phyloP scores from a whole-genome alignment of 257 asterid genomes.

The Cynanchum wilfordii region DNA sequence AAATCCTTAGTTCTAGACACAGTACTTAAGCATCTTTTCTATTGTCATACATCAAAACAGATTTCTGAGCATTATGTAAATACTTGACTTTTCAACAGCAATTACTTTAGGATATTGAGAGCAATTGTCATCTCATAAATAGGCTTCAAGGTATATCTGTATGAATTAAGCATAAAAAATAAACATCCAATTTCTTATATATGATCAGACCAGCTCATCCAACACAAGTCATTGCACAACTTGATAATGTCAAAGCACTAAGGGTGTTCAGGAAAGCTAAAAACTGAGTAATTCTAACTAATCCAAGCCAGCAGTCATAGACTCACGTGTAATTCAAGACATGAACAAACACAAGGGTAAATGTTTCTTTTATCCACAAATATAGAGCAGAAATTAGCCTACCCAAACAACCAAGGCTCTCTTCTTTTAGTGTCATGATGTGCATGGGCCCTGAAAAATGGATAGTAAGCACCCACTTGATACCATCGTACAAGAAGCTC shows the following conservation, averaged over 20 bases:
- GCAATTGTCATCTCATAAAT: no score
- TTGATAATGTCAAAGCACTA: background rate
- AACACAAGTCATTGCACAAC: background rate
- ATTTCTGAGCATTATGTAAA: background rate
- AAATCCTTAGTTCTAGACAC: background rate
- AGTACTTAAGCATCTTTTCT: background rate
- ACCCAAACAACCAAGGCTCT: constrained; percentile 99
- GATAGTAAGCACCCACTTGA: constrained; percentile 96
- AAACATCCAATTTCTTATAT: background rate
- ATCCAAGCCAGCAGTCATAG: background rate
- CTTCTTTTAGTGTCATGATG: constrained; percentile 98
- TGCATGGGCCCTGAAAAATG: constrained; percentile 97
- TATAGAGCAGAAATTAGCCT: constrained; percentile 27
- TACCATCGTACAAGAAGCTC: constrained; percentile 96
- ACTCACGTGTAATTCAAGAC: background rate
- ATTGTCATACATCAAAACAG: background rate
- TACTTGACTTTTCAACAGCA: background rate
- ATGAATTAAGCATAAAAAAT: background rate
- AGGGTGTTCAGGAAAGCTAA: background rate
- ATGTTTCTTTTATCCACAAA: constrained; percentile 7
- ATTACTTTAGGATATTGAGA: background rate
- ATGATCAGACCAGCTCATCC: background rate
- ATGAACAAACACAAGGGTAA: background rate
- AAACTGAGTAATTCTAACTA: background rate
- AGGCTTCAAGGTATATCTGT: no score